Percentiles rank a stretch among this genome's conserved stretches.
These are phyloP conservation scores for Sphaerulina vaccinii DNA, from an alignment of 2,329 filamentous ascomycete species.

Conservation along the genomic window DNA sequence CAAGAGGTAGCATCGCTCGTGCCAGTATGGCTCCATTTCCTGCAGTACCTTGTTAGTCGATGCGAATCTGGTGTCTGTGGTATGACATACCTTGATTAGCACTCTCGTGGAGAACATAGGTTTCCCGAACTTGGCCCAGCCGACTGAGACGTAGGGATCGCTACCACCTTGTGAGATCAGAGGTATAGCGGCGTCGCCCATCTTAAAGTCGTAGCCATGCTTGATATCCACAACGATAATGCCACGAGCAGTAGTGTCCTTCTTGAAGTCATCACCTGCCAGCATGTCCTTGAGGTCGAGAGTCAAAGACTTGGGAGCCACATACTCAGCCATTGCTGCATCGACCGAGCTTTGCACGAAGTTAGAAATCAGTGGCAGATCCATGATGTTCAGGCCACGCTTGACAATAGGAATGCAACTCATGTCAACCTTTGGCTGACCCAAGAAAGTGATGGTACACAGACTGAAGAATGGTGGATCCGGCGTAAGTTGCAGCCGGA, in stretches of 20 bases:
- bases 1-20: slow-evolving; percentile 68
- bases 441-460: slow-evolving; percentile 71
- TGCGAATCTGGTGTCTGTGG: neutral
- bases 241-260: slow-evolving; percentile 65
- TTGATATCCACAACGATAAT: slow-evolving; percentile 66
- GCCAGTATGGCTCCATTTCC: slow-evolving; percentile 68
- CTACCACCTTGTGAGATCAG: slow-evolving; percentile 58
- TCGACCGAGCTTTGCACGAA: slow-evolving; percentile 75
- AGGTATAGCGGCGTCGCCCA: slow-evolving; percentile 64
- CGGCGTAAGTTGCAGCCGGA: slow-evolving; percentile 70
- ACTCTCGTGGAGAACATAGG: slow-evolving; percentile 66
- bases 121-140: slow-evolving; percentile 76
- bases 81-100: slow-evolving; percentile 45
- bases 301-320: slow-evolving; percentile 72
- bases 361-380: slow-evolving; percentile 70
- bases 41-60: neutral
- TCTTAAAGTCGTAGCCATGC: slow-evolving; percentile 67
- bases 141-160: slow-evolving; percentile 70
- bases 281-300: slow-evolving; percentile 75
- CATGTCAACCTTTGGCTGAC: slow-evolving; percentile 69
- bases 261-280: slow-evolving; percentile 75
- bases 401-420: slow-evolving; percentile 69
- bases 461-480: slow-evolving; percentile 77
- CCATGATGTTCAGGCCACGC: slow-evolving; percentile 70
- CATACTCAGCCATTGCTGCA: slow-evolving; percentile 71